These are phyloP conservation scores for bread wheat (Triticum aestivum) DNA, from an alignment of 176 grass and related monocot species.

Conservation along the genomic window IWGSC_CS_RefSeq_v2.1 NC_057805.1:304953801-304954300, in stretches of 20 bases:
- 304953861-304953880: slow-evolving; percentile 25
- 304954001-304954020: slow-evolving; percentile 22
- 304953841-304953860: slow-evolving; percentile 33
- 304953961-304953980: slow-evolving; percentile 40
- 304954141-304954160: slow-evolving; percentile 29
- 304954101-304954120: slow-evolving; percentile 34
- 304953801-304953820: background rate
- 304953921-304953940: slow-evolving; percentile 23
- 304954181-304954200: slow-evolving; percentile 11
- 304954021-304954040: slow-evolving; percentile 29
- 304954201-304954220: background rate
- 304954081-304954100: slow-evolving; percentile 26
- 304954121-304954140: slow-evolving; percentile 29
- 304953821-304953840: slow-evolving; percentile 28
- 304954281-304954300: background rate
- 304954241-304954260: background rate
- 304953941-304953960: slow-evolving; percentile 49
- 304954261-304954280: slow-evolving; percentile 10
- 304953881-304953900: background rate
- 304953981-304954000: slow-evolving; percentile 44
- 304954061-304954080: slow-evolving; percentile 37
- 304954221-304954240: slow-evolving; percentile 3
- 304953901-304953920: background rate
- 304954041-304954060: slow-evolving; percentile 22
- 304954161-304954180: slow-evolving; percentile 26